Evolutionary conservation across 2,329 filamentous ascomycete genomes (phyloP), one percentile per base, ranked within the genome.

Genomic region (Neodidymelliopsis sp.): DNA sequence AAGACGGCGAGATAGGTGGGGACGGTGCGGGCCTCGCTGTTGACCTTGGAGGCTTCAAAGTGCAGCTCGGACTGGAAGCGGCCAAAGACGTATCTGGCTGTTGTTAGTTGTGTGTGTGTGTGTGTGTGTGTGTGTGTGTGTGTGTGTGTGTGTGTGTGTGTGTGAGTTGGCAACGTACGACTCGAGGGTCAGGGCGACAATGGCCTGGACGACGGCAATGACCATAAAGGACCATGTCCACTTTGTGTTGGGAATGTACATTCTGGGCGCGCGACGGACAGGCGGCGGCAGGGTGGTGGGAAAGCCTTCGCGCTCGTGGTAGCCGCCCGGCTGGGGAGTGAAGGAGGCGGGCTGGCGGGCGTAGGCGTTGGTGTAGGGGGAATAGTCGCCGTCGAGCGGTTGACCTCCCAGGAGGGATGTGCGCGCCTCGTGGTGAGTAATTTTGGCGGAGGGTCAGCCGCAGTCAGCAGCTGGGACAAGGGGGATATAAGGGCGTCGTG

Each of bases 1-100:
- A 97, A 96, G 35, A 99, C 84, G 18, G 93, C 91, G 49, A 99
- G 81, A 75, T 97, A 97, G 27, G 93, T 97, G 19, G 94, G 93
- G 57, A 99, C 96, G 0, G 92, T 84, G 71, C 76, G 78, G 37
- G 78, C 75, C 38, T 78, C 75, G 36, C 70, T 76, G 38, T 71
- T 66, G 13, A 64, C 55, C 22, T 75, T 69, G 47, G 75, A 65
- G 33, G 59, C 53, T 31, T 77, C 67, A 34, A 78, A 74, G 10
- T 71, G 60, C 25, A 82, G 71, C 54, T 79, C 85, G 31, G 75
- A 75, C 72, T 97, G 90, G 74, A 97, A 97, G 63, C 85, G 85
- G 57, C 83, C 91, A 69, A 97, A 99, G 36, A 96, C 85, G 74
- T 94, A 99, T 65, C 90, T 95, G 8, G 11, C 11, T 4, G 37